Evolutionary conservation across 108 stramenopile species (phyloP), one percentile per base, ranked within the genome.

Genomic region (Skeletonema menzelii): DNA sequence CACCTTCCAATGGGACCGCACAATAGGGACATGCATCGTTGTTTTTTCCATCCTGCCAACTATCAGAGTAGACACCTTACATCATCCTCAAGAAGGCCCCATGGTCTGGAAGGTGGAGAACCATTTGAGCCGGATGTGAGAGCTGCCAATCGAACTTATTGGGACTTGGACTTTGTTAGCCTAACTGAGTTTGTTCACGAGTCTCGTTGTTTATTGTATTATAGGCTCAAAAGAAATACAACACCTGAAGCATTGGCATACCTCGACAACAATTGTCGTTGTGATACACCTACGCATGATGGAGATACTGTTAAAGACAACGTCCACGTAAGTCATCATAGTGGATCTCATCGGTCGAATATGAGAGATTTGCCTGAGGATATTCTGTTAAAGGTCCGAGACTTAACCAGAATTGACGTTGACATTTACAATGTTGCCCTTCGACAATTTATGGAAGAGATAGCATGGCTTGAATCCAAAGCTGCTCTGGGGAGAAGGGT

Each of bases 31-130:
- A 37, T 37, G 35, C 35, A 26, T 14, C 27, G 15, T 35, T 27
- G 27, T 35, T 60, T 28, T 59, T 69, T 62, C 22, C 69, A 69
- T 26, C 69, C 69, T 35, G 69, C 69, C 31, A 69, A 69, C 24
- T 69, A 38, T 40, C 69, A 69, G 27, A 63, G 30, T 60, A 35
- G 69, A 42, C 27, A 35, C n/a, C 61, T 69, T 4, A 59, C 57
- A n/a, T 69, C 69, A 11, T n/a, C 61, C 1, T 30, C 59, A 32
- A 59, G 38, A 17, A 30, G 17, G 13, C 20, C 37, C 34, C 27
- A 60, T 11, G 44, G 27, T 10, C 26, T 17, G 31, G 2, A 28
- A 27, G 27, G n/a, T 42, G 38, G 69, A 0, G 35, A 37, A 12
- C 35, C 35, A 37, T 69, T 63, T 13, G 60, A 69, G 3, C 56